Percentiles rank a stretch among this genome's conserved stretches.
phyloP scores from a whole-genome alignment of 768 basidiomycete species.

The Chiua virens region DNA sequence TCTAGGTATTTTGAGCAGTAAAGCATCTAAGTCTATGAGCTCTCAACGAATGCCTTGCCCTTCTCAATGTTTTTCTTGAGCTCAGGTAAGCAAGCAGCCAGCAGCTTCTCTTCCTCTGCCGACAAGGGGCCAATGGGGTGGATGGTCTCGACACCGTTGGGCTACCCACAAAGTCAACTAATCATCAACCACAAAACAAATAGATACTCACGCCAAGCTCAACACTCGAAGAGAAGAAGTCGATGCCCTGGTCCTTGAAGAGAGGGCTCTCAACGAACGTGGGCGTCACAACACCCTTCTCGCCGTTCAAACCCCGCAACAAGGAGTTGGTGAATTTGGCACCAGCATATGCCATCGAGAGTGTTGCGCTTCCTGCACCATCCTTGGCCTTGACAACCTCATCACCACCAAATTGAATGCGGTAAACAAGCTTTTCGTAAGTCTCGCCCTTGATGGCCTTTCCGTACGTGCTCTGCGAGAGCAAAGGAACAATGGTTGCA shows the following conservation, averaged over 20 bases:
- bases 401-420: conserved; percentile 98
- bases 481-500: conserved; percentile 94
- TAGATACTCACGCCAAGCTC: conserved; percentile 77
- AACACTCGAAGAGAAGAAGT: conserved; percentile 93
- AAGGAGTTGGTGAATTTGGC: conserved; percentile 66
- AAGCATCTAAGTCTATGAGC: conserved; percentile 26
- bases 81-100: conserved; percentile 86
- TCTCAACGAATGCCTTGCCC: conserved; percentile 76
- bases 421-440: conserved; percentile 78
- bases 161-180: conserved; percentile 36
- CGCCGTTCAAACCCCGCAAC: conserved; percentile 62
- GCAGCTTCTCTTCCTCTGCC: conserved; percentile 78
- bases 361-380: conserved; percentile 71
- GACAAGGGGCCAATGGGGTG: conserved; percentile 79
- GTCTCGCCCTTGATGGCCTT: conserved; percentile 72
- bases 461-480: conserved; percentile 77
- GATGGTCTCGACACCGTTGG: conserved; percentile 91
- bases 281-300: conserved; percentile 70
- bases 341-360: conserved; percentile 78
- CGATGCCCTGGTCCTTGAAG: conserved; percentile 80
- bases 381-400: conserved; percentile 99
- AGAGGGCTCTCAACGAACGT: conserved; percentile 90
- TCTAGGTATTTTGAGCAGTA: conserved; percentile 23
- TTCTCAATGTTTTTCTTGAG: conserved; percentile 98
- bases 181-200: background rate